Evolutionary conservation across 1,284 basidiomycete genomes (phyloP), one percentile per base, ranked within the genome.

Genomic region (Microbotryum intermedium): DNA sequence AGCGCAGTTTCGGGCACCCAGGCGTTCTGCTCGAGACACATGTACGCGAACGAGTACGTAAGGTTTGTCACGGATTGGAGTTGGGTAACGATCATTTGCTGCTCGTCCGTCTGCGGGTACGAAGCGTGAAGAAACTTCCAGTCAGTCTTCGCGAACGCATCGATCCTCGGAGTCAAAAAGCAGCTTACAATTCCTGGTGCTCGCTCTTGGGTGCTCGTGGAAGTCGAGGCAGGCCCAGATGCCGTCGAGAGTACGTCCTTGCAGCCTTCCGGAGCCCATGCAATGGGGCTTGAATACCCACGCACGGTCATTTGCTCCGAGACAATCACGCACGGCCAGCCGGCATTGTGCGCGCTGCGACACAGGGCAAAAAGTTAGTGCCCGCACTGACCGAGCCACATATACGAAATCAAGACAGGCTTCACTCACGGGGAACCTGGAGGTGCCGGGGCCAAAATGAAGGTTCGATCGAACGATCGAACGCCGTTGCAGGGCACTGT

Each of bases 391-490:
- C 4, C 11, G n/a, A 43, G 23, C 13, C 21, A 13, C 34, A 7
- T 34, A 21, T 34, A 50, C 10, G 44, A 21, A 16, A 18, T 23
- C 45, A 28, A 16, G n/a, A 59, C 47, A 53, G 57, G n/a, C n/a
- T n/a, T 55, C 39, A 79, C 88, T 70, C 76, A 90, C 85, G 83
- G 77, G 66, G 93, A 92, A 29, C 84, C 87, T 49, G 87, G 82
- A 30, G 84, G 76, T 4, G 90, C 84, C 21, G 89, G 87, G 2
- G 85, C 85, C 13, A 98, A 80, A 53, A 97, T 80, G 72, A 97
- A 95, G 0, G 88, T 85, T 54, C 94, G 83, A 72, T 95, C 91
- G 74, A 98, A 98, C 7, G 92, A 95, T 49, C 94, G 84, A 28
- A 91, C 77, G 10, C 90, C 91, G 45, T 76, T 71, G 26, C 72